Evolutionary conservation across 2,329 filamentous ascomycete species (phyloP).

Genomic region (Diatrype stigma): DNA sequence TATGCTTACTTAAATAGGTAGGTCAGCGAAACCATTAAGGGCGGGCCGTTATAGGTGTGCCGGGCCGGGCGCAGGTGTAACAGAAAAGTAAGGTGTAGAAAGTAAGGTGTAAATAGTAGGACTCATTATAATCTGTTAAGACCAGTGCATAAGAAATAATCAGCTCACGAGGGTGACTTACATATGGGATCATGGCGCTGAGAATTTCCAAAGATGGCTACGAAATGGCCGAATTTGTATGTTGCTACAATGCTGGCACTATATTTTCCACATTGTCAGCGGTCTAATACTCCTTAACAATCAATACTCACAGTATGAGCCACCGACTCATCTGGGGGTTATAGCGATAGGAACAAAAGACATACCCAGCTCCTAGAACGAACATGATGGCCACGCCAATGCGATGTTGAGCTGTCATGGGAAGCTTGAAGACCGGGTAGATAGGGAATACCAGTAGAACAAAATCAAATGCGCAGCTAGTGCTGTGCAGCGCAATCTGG

Average conservation of each 20-base stretch:
- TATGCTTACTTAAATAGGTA: too few relatives aligned
- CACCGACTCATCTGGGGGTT: too few relatives aligned
- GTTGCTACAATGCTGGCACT: conserved; percentile 18
- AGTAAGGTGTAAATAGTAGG: not conserved
- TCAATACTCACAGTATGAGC: too few relatives aligned
- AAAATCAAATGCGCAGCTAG: conserved; percentile 20
- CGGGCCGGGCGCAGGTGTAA: too few relatives aligned
- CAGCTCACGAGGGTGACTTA: conserved; percentile 3
- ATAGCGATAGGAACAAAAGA: not conserved
- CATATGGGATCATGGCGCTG: conserved; percentile 13
- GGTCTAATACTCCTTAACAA: too few relatives aligned
- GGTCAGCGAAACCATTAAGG: too few relatives aligned
- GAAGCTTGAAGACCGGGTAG: conserved; percentile 15
- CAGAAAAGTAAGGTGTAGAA: too few relatives aligned
- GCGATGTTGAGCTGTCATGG: conserved; percentile 16
- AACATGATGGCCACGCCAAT: conserved; percentile 17
- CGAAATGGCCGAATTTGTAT: conserved; percentile 19
- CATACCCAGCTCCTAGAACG: conserved; percentile 14
- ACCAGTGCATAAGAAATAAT: not conserved
- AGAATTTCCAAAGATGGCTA: conserved; percentile 8
- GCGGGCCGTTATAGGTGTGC: too few relatives aligned
- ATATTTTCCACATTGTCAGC: too few relatives aligned
- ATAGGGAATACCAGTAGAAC: conserved; percentile 21
- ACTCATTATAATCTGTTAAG: not conserved
- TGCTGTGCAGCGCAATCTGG: conserved; percentile 17